Conservation (phyloP, 2,329 filamentous ascomycete genomes). For the Alternaria sp. region DNA sequence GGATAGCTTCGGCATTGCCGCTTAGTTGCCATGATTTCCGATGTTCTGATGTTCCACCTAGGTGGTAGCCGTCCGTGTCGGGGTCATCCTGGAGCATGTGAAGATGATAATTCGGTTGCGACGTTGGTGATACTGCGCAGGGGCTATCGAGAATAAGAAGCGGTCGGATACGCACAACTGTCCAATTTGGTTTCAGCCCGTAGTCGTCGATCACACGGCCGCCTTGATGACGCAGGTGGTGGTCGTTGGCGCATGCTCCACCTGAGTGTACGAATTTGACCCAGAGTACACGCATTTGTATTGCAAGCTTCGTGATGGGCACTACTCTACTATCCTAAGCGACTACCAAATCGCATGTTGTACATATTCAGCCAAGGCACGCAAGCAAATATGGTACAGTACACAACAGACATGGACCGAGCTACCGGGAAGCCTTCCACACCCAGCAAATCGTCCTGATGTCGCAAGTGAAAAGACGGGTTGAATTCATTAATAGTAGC, state of each 20-base stretch:
- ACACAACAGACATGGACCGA: conserved; percentile 11
- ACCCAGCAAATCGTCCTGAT: not conserved
- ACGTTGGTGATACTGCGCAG: conserved; percentile 5
- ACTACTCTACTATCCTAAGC: conserved; percentile 3
- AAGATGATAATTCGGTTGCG: not conserved
- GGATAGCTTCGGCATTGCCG: not conserved
- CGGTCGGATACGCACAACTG: not conserved
- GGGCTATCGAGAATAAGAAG: not conserved
- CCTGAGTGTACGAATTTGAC: not conserved
- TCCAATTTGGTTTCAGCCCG: not conserved
- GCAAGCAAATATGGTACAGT: conserved; percentile 1
- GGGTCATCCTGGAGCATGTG: not conserved
- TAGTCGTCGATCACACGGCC: not conserved
- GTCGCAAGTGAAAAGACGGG: not conserved
- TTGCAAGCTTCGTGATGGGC: not conserved
- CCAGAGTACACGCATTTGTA: not conserved
- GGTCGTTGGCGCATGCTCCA: not conserved
- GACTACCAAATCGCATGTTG: conserved; percentile 16
- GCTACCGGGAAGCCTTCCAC: not conserved
- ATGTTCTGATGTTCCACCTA: not conserved
- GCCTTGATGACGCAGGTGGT: not conserved
- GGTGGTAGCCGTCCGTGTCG: not conserved
- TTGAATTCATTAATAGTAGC: conserved; percentile 19
- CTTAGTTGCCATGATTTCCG: not conserved
- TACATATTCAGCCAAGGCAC: conserved; percentile 27